These are phyloP conservation scores for Aureobasidium sp. DNA, from an alignment of 2,329 filamentous ascomycete species.

Conservation along the genomic window DNA sequence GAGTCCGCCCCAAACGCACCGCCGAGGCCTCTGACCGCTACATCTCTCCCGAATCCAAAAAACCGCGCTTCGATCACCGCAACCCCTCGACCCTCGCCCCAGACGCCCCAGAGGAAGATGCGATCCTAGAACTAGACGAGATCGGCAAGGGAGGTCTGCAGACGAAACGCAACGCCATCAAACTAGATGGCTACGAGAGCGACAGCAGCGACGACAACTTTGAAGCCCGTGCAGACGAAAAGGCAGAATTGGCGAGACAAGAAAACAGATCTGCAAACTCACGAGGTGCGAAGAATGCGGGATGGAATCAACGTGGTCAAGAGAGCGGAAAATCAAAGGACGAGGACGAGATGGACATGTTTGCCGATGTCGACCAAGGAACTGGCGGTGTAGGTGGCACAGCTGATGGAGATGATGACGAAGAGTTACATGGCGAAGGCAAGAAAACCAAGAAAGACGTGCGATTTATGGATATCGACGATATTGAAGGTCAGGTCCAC, in stretches of 20 bases:
- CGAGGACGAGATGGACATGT: slow-evolving; percentile 73
- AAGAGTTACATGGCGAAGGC: slow-evolving; percentile 44
- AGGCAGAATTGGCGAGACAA: slow-evolving; percentile 42
- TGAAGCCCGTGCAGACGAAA: slow-evolving; percentile 61
- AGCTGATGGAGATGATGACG: slow-evolving; percentile 47
- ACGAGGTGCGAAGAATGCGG: slow-evolving; percentile 28
- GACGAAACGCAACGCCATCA: slow-evolving; percentile 88
- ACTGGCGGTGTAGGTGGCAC: slow-evolving; percentile 30
- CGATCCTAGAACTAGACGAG: slow-evolving; percentile 81
- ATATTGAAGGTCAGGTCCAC: slow-evolving; percentile 75
- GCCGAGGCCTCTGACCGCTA: slow-evolving; percentile 74
- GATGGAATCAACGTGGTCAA: slow-evolving; percentile 27
- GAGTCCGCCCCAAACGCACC: slow-evolving; percentile 53
- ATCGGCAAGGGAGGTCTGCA: slow-evolving; percentile 67
- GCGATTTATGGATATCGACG: slow-evolving; percentile 51
- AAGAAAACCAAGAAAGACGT: slow-evolving; percentile 59
- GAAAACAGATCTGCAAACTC: slow-evolving; percentile 18
- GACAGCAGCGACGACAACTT: slow-evolving; percentile 90
- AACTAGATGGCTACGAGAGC: slow-evolving; percentile 93
- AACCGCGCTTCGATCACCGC: slow-evolving; percentile 85
- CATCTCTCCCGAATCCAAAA: slow-evolving; percentile 65
- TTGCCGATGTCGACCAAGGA: slow-evolving; percentile 62
- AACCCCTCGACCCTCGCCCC: slow-evolving; percentile 89
- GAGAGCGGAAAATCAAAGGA: slow-evolving; percentile 44
- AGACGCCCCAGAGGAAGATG: slow-evolving; percentile 68